Percentiles rank a stretch among this genome's conserved stretches.
These are phyloP conservation scores for Lentinula guzmanii DNA, from an alignment of 768 basidiomycete genomes.

Conservation along the genomic window DNA sequence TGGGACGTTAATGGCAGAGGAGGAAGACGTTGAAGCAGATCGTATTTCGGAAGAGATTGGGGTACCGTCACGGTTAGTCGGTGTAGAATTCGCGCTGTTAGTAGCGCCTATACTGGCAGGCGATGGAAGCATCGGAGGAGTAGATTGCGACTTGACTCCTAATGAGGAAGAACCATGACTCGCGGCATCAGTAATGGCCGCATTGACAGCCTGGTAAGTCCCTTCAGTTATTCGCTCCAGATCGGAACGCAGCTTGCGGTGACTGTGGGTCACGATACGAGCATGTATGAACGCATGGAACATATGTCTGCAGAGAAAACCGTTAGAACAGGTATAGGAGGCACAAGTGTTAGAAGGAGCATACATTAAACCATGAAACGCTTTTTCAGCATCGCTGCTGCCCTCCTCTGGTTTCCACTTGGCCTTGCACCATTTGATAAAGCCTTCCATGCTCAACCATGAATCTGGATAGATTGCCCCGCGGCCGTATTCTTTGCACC, in stretches of 20 bases:
- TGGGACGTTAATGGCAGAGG: conserved; percentile 16
- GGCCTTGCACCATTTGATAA: conserved; percentile 65
- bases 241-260: conserved; percentile 30
- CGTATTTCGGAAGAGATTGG: conserved; percentile 34
- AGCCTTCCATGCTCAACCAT: conserved; percentile 66
- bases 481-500: conserved; percentile 65
- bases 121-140: conserved; percentile 76
- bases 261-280: conserved; percentile 36
- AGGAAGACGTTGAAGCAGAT: conserved; percentile 23
- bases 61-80: conserved; percentile 55
- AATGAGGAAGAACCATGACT: conserved; percentile 19
- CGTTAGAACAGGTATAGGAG: conserved; percentile 11
- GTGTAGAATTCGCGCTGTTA: conserved; percentile 74
- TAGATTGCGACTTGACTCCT: conserved; percentile 33
- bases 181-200: conserved; percentile 33
- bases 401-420: conserved; percentile 57
- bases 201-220: conserved; percentile 30
- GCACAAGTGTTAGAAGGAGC: conserved; percentile 22
- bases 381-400: conserved; percentile 47
- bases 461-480: conserved; percentile 51
- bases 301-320: conserved; percentile 41
- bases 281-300: conserved; percentile 69
- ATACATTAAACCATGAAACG: conserved; percentile 79
- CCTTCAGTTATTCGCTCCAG: conserved; percentile 30
- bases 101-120: conserved; percentile 63